Conservation (phyloP, 78 protist species). For the Dictyostelium capitatum region DNA sequence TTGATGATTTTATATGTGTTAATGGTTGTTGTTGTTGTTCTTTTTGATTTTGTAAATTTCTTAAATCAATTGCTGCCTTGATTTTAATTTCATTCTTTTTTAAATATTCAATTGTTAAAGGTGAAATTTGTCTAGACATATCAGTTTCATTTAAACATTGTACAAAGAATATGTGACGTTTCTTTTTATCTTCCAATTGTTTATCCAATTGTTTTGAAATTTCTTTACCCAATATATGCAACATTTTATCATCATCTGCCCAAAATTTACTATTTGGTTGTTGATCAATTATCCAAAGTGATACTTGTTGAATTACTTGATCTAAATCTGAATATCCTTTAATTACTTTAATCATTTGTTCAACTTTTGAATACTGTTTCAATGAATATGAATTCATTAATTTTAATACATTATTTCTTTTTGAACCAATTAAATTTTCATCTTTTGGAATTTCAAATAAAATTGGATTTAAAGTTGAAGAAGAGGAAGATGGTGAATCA, state of each 20-base stretch:
- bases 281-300: constrained; percentile 22
- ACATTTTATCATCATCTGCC: constrained; percentile 36
- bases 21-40: constrained; percentile 2
- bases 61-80: constrained; percentile 9
- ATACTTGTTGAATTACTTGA: background rate
- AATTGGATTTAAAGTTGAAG: background rate
- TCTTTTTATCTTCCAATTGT: constrained; percentile 64
- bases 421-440: constrained; percentile 9
- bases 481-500: background rate
- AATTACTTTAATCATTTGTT: background rate
- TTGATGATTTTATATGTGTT: constrained; percentile 23
- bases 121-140: background rate
- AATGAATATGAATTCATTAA: constrained; percentile 25
- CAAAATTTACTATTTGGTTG: constrained; percentile 42
- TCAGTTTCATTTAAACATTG: background rate
- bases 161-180: constrained; percentile 19
- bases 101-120: background rate
- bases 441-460: constrained; percentile 17
- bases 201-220: constrained; percentile 54
- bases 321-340: constrained; percentile 15
- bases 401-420: constrained; percentile 44
- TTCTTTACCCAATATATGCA: constrained; percentile 13
- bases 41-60: constrained; percentile 40
- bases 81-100: constrained; percentile 20
- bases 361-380: constrained; percentile 13